phyloP scores from a whole-genome alignment of 108 stramenopile species.

The Cyclotella baltica region DNA sequence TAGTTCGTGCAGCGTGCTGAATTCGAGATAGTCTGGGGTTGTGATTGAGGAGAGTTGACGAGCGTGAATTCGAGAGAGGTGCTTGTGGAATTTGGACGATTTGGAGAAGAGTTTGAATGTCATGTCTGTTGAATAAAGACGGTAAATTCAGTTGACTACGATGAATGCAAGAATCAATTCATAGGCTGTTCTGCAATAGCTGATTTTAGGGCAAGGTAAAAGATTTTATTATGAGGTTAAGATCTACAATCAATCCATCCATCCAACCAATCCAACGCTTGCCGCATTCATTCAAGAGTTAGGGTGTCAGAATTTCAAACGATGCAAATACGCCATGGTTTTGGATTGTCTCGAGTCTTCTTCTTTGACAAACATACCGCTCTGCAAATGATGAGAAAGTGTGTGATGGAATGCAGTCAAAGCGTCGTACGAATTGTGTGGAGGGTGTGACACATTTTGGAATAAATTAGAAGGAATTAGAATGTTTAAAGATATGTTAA shows the following conservation, averaged over 20 bases:
- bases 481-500: background rate
- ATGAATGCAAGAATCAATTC: too few relatives aligned
- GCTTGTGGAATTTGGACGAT: background rate
- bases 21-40: slow-evolving; percentile 40
- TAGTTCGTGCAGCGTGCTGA: slow-evolving; percentile 81
- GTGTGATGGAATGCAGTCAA: slow-evolving; percentile 5
- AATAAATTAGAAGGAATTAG: background rate
- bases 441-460: background rate
- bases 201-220: too few relatives aligned
- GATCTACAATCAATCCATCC: too few relatives aligned
- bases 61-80: background rate
- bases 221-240: too few relatives aligned
- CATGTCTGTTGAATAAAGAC: too few relatives aligned
- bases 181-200: too few relatives aligned
- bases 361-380: too few relatives aligned
- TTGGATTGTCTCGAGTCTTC: too few relatives aligned
- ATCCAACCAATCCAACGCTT: too few relatives aligned
- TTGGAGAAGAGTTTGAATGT: background rate
- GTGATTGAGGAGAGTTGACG: background rate
- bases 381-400: too few relatives aligned
- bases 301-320: slow-evolving; percentile 11
- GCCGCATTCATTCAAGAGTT: too few relatives aligned
- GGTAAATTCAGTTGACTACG: too few relatives aligned
- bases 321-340: slow-evolving; percentile 3
- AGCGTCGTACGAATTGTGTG: background rate